These are phyloP conservation scores for Antarctomyces pellizariae DNA, from an alignment of 495 filamentous ascomycete genomes.

Conservation along the genomic window DNA sequence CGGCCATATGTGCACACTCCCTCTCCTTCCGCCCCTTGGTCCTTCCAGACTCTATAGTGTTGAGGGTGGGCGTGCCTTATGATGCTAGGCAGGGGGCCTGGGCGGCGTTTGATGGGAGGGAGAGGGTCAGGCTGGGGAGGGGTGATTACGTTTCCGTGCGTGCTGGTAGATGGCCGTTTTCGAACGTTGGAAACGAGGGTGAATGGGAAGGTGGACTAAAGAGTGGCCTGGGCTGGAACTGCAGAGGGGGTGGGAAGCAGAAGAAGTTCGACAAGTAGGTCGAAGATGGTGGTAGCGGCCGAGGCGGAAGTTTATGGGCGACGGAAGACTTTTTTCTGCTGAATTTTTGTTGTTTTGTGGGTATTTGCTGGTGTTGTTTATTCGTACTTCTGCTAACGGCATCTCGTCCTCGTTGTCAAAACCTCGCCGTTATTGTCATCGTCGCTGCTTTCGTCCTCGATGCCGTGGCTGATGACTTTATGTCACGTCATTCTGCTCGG, in stretches of 20 bases:
- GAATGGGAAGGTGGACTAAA: slow-evolving; percentile 45
- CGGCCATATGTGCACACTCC: slow-evolving; percentile 88
- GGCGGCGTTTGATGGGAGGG: slow-evolving; percentile 92
- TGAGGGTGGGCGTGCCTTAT: slow-evolving; percentile 81
- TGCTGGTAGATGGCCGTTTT: slow-evolving; percentile 81
- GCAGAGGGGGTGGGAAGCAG: slow-evolving; percentile 53
- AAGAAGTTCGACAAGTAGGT: slow-evolving; percentile 30
- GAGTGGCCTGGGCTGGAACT: slow-evolving; percentile 97
- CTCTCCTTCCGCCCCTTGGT: slow-evolving; percentile 91
- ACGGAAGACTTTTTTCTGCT: neutral
- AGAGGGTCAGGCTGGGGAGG: slow-evolving; percentile 63
- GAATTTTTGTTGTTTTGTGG: neutral
- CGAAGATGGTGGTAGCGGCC: neutral
- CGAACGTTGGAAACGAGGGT: slow-evolving; percentile 69
- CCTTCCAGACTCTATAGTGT: slow-evolving; percentile 79
- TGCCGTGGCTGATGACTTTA: too few relatives aligned
- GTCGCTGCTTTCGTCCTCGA: too few relatives aligned
- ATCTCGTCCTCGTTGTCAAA: too few relatives aligned
- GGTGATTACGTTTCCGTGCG: slow-evolving; percentile 94
- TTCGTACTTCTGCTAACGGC: too few relatives aligned
- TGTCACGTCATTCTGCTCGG: too few relatives aligned
- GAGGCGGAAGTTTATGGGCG: neutral
- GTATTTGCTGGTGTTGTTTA: slow-evolving; percentile 1
- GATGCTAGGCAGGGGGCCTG: slow-evolving; percentile 72
- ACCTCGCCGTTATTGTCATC: too few relatives aligned